phyloP scores from a whole-genome alignment of 306 rosid genomes.

The Oxytropis ochrocephala region DNA sequence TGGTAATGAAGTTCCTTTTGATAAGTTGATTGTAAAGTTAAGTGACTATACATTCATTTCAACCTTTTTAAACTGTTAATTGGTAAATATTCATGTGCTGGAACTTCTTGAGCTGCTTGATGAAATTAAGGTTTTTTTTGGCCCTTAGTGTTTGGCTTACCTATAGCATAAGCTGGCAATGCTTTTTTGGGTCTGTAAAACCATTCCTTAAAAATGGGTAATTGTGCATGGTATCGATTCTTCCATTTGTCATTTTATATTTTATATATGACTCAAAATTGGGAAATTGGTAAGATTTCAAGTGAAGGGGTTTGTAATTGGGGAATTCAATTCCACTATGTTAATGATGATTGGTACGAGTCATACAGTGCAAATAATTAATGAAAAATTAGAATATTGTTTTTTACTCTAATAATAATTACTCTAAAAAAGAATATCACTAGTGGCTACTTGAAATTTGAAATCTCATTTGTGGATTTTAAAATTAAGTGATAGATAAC shows the following conservation, averaged over 20 bases:
- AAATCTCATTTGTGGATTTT: neutral
- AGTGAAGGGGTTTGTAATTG: neutral
- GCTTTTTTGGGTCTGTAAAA: neutral
- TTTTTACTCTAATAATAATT: neutral
- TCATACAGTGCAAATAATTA: neutral
- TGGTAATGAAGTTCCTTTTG: neutral
- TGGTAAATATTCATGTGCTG: conserved; percentile 4
- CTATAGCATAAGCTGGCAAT: conserved; percentile 1
- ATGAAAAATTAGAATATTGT: neutral
- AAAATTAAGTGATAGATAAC: neutral
- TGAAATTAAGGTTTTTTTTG: neutral
- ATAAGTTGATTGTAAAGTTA: conserved; percentile 2
- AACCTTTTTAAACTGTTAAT: conserved; percentile 2
- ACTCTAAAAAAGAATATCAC: neutral
- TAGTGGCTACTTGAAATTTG: neutral
- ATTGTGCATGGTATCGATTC: conserved; percentile 12
- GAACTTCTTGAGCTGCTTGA: conserved; percentile 16
- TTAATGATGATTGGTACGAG: neutral
- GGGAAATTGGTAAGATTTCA: neutral
- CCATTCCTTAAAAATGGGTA: neutral
- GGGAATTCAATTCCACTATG: neutral
- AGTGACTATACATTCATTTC: neutral
- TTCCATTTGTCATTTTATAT: conserved; percentile 5
- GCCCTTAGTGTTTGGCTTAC: neutral
- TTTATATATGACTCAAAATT: neutral